Evolutionary conservation across 2,329 filamentous ascomycete species (phyloP).

Genomic region (Hymenoscyphus occultus): DNA sequence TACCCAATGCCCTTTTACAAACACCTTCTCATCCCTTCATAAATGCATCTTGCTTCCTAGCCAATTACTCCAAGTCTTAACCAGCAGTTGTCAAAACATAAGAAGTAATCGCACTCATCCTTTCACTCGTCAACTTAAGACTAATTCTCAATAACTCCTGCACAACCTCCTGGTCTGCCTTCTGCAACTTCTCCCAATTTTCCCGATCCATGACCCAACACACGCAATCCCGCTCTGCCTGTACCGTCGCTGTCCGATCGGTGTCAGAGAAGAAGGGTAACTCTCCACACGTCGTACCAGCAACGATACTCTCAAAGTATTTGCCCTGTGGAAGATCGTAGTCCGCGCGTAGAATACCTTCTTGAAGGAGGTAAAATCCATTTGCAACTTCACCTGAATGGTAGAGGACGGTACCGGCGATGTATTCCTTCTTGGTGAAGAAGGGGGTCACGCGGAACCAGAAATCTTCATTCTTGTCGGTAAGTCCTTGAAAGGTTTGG

Average conservation of each 20-base stretch:
- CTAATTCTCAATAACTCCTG: conserved; percentile 80
- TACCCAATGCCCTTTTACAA: too few species aligned
- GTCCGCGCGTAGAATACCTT: conserved; percentile 83
- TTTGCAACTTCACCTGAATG: conserved; percentile 70
- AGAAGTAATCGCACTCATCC: conserved; percentile 71
- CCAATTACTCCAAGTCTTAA: conserved; percentile 19
- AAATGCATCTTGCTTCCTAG: too few species aligned
- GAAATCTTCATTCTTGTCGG: conserved; percentile 85
- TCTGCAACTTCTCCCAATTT: conserved; percentile 71
- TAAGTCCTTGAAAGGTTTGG: conserved; percentile 90
- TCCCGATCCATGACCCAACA: conserved; percentile 76
- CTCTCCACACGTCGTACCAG: conserved; percentile 93
- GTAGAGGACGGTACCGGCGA: conserved; percentile 72
- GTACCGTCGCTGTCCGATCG: conserved; percentile 78
- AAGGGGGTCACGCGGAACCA: conserved; percentile 81
- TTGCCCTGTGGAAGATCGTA: conserved; percentile 87
- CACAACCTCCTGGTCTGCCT: conserved; percentile 71
- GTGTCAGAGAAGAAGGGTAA: conserved; percentile 95
- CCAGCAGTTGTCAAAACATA: conserved; percentile 45
- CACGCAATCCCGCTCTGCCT: conserved; percentile 76
- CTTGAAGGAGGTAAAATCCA: conserved; percentile 88
- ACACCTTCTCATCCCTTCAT: too few species aligned
- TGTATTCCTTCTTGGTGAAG: conserved; percentile 67
- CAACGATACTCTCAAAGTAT: conserved; percentile 87
- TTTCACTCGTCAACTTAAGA: conserved; percentile 91